Conservation (phyloP, 345 rosid genomes). For the Cardamine occulta region DNA sequence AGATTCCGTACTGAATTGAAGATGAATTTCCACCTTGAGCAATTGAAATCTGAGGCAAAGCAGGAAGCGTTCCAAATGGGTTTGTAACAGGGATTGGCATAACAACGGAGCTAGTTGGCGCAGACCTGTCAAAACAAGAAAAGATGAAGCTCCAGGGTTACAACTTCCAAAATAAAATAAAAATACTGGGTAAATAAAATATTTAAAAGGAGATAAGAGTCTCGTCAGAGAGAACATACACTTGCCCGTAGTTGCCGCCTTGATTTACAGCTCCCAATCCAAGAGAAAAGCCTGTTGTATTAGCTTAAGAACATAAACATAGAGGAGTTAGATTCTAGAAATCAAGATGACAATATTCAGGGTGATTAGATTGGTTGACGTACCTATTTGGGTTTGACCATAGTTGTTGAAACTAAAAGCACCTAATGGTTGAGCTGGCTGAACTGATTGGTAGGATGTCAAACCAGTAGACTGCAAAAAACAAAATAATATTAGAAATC, state of each 20-base stretch:
- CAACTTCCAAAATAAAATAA: background rate
- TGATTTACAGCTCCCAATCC: constrained; percentile 55
- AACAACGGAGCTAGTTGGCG: constrained; percentile 48
- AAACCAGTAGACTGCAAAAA: constrained; percentile 53
- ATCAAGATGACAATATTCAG: constrained; percentile 2
- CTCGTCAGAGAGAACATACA: constrained; percentile 51
- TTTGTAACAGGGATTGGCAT: constrained; percentile 58
- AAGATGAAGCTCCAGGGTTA: constrained; percentile 1
- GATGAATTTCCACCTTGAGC: constrained; percentile 76
- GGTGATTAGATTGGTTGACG: background rate
- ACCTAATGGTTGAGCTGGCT: constrained; percentile 57
- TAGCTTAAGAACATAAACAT: constrained; percentile 45
- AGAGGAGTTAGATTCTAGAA: constrained; percentile 6
- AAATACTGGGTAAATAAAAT: background rate
- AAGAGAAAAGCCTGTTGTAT: constrained; percentile 49
- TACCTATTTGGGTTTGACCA: constrained; percentile 67
- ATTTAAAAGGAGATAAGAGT: constrained; percentile 18
- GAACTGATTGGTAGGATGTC: constrained; percentile 55
- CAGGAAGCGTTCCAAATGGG: constrained; percentile 95
- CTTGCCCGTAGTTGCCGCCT: constrained; percentile 52
- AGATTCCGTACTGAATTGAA: constrained; percentile 87
- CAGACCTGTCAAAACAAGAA: constrained; percentile 55
- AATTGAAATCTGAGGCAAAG: constrained; percentile 84
- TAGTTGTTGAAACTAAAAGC: constrained; percentile 57
- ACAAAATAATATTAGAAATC: constrained; percentile 6